Conservation (phyloP, 805 yeast species). For the Metschnikowia anglica region DNA sequence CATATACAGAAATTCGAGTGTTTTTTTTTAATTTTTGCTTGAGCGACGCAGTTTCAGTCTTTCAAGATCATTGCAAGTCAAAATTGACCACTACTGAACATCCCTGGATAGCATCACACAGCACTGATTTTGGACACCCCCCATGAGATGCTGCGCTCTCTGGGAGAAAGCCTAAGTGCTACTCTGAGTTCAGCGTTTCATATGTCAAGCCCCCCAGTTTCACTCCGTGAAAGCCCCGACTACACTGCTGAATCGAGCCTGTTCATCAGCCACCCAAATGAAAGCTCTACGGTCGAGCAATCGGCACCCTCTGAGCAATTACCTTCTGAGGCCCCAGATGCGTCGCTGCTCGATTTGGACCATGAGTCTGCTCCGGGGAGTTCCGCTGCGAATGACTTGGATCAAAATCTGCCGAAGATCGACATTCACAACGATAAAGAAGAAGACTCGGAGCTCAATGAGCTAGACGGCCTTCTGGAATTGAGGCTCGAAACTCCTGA, state of each 20-base stretch:
- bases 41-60: no score
- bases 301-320: not conserved
- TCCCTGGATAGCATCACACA: not conserved
- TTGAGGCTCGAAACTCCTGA: not conserved
- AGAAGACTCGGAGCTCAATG: not conserved
- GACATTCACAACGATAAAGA: not conserved
- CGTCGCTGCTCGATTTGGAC: conserved; percentile 1
- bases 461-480: conserved; percentile 1
- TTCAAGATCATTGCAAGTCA: not conserved
- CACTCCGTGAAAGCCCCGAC: not conserved
- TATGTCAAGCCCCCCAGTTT: not conserved
- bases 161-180: not conserved
- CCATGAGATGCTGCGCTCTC: conserved; percentile 7
- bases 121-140: not conserved
- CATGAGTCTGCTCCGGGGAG: not conserved
- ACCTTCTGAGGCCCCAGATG: conserved; percentile 2
- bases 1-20: not conserved
- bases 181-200: not conserved
- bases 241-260: conserved; percentile 20
- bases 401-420: not conserved
- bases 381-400: not conserved
- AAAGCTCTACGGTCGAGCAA: not conserved
- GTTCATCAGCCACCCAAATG: conserved; percentile 19
- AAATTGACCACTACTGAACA: no score
- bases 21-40: no score